These are phyloP conservation scores for Reticulascus tulasneorum DNA, from an alignment of 2,329 filamentous ascomycete species.

Conservation along the genomic window DNA sequence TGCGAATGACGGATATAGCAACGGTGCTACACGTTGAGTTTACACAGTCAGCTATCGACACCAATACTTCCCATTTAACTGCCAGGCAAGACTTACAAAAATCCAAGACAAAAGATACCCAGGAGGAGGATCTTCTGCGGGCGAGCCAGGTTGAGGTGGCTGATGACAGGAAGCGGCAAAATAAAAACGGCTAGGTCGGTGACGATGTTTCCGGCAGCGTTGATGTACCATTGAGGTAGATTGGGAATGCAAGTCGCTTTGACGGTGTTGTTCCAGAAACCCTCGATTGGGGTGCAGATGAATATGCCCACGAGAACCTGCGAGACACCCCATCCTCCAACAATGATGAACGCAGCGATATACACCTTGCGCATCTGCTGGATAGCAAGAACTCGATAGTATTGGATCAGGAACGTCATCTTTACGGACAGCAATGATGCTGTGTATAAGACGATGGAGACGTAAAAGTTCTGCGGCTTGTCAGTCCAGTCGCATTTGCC, in stretches of 20 bases:
- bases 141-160: conserved; percentile 16
- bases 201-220: conserved; percentile 22
- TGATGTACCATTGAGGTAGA: conserved; percentile 19
- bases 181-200: conserved; percentile 22
- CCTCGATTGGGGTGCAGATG: conserved; percentile 21
- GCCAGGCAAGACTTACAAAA: conserved; percentile 17
- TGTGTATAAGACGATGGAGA: conserved; percentile 28
- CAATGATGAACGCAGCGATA: conserved; percentile 19
- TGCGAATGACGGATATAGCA: conserved; percentile 18
- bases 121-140: conserved; percentile 20
- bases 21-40: conserved; percentile 14
- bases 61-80: background rate
- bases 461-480: conserved; percentile 21
- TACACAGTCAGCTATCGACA: background rate
- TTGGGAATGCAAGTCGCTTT: conserved; percentile 17
- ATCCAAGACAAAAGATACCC: conserved; percentile 22
- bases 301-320: conserved; percentile 22
- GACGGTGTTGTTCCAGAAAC: conserved; percentile 21
- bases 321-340: conserved; percentile 22
- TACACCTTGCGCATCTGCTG: conserved; percentile 21
- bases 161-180: conserved; percentile 21
- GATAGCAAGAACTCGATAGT: conserved; percentile 28
- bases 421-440: conserved; percentile 25
- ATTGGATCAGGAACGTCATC: conserved; percentile 31
- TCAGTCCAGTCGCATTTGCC: background rate